These are phyloP conservation scores for Aspergillus fumigatus DNA, from an alignment of 2,329 filamentous ascomycete genomes.

Conservation along the genomic window DNA sequence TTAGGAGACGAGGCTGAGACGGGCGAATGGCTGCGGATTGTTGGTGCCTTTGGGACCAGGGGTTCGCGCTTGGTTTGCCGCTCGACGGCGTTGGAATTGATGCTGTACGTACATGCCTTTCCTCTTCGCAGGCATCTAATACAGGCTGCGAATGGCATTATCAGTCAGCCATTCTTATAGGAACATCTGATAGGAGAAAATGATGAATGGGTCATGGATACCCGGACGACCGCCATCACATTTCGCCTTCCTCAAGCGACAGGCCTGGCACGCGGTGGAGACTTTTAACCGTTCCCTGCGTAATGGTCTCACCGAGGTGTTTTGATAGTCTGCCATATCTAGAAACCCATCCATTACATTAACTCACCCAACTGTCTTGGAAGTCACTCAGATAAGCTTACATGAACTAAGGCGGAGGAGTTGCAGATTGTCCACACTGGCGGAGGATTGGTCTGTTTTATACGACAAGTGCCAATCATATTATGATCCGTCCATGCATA, in stretches of 20 bases:
- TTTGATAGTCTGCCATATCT: too few species aligned
- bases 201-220: not conserved
- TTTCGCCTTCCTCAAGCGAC: conserved; percentile 16
- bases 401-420: too few species aligned
- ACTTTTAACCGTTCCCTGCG: conserved; percentile 13
- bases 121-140: conserved; percentile 5
- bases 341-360: too few species aligned
- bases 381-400: too few species aligned
- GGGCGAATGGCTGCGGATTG: not conserved
- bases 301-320: not conserved
- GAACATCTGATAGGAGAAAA: too few species aligned
- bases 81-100: not conserved
- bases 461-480: too few species aligned
- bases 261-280: conserved; percentile 14
- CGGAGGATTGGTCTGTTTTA: too few species aligned
- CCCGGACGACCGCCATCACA: conserved; percentile 15
- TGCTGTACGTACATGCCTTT: conserved; percentile 12
- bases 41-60: not conserved
- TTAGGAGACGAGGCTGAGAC: not conserved
- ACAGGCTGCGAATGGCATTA: conserved; percentile 4
- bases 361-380: too few species aligned
- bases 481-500: too few species aligned
- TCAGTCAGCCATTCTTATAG: not conserved
- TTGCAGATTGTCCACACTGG: too few species aligned
- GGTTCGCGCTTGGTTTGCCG: not conserved